Base-by-base conservation (phyloP, 2,329 filamentous ascomycete species). In the Pseudofabraea citricarpa region DNA sequence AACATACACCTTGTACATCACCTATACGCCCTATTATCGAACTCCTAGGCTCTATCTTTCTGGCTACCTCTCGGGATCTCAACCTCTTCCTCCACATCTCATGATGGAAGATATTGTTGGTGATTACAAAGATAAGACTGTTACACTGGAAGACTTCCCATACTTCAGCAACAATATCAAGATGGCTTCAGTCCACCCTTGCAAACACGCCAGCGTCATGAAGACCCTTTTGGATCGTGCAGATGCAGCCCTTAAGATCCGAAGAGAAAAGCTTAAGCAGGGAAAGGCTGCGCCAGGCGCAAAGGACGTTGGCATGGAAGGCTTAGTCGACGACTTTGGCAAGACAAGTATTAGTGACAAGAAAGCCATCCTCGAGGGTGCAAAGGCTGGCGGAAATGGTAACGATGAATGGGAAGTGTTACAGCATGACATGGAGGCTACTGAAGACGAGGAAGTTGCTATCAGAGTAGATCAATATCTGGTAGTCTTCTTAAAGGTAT, bases 71-170 rank as follows among this genome's bases (percentile, higher is more conserved):
- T 77, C 86, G 20, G 79, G 81, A 45, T 87, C 87, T 21, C 85
- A 90, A 52, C 90, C 90, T 2, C 82, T 95, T 0, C 80, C 85
- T 3, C 90, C 90, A 3, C 77, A 85, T 40, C 74, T 84, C 41
- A 95, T 95, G 90, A 94, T 95, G 87, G 88, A 95, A 65, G 90
- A 95, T 63, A 95, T 95, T 45, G 87, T 95, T 26, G 90, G 90
- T 49, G 90, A 95, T 71, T 95, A 95, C 73, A 94, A 94, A 63
- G 90, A 95, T 71, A 98, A 98, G 74, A 98, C 93, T 0, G 93
- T 98, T 48, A 98, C 93, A 2, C 81, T 97, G 46, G 93, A 98
- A 64, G 90, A 96, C 66, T 98, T 98, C 62, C 90, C 89, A 36
- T 96, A 95, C 72, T 93, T 94, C 63, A 86, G 88, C 52, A 85